A percentile compares a stretch with the other conserved stretches of the same genome.
Evolutionary conservation across 2,329 filamentous ascomycete species (phyloP).

Genomic region (Capronia americana): DNA sequence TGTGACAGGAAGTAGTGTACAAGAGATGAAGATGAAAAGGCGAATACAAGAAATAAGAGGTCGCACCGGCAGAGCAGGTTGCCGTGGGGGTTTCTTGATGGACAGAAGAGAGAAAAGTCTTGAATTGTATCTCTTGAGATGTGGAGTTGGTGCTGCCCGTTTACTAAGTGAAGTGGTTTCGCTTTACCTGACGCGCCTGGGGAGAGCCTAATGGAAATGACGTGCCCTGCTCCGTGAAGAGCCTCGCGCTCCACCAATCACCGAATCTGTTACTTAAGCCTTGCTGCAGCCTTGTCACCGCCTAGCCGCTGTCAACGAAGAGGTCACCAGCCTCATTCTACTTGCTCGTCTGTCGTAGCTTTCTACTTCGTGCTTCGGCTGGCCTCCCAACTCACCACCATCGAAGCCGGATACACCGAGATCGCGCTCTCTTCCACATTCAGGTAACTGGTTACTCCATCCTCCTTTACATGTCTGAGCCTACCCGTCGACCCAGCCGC

Average conservation of each 20-base stretch:
- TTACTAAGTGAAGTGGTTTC: constrained; percentile 13
- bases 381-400: constrained; percentile 54
- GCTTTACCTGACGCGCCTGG: constrained; percentile 17
- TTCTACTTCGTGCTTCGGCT: not conserved
- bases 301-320: not conserved
- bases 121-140: constrained; percentile 15
- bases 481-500: constrained; percentile 48
- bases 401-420: constrained; percentile 50
- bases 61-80: constrained; percentile 3
- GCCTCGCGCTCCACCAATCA: constrained; percentile 12
- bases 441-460: constrained; percentile 39
- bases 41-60: constrained; percentile 1
- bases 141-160: constrained; percentile 8
- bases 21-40: constrained; percentile 9
- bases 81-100: constrained; percentile 2
- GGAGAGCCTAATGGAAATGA: constrained; percentile 16
- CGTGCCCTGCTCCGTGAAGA: constrained; percentile 16
- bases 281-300: not conserved
- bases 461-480: constrained; percentile 46
- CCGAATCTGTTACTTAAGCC: constrained; percentile 1
- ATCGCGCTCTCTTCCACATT: constrained; percentile 43
- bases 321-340: not conserved
- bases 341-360: not conserved
- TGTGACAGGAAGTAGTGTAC: constrained; percentile 20
- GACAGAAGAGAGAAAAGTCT: constrained; percentile 7